Conservation (phyloP, 495 filamentous ascomycete genomes). For the Talaromyces stipitatus region DNA sequence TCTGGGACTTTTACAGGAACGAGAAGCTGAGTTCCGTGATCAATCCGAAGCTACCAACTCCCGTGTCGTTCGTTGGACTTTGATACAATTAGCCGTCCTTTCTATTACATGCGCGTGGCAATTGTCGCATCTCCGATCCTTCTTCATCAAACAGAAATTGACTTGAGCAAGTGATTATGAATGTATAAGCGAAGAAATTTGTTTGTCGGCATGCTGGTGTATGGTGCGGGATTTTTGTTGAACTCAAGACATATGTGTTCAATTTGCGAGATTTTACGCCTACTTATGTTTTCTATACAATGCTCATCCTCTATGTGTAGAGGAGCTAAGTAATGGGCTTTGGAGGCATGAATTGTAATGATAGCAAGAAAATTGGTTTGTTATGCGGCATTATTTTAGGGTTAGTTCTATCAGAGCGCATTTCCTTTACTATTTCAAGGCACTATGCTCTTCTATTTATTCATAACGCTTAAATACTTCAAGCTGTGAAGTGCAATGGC, state of each 20-base stretch:
- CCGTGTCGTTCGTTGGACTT: conserved; percentile 87
- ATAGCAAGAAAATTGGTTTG: background rate
- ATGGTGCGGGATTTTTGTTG: background rate
- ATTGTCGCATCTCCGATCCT: conserved; percentile 84
- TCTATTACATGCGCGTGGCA: conserved; percentile 95
- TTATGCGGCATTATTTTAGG: background rate
- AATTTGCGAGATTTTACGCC: background rate
- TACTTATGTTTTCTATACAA: background rate
- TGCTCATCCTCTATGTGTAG: background rate
- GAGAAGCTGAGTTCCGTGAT: conserved; percentile 95
- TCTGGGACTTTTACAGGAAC: conserved; percentile 54
- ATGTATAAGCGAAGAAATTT: background rate
- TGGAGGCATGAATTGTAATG: conserved; percentile 2
- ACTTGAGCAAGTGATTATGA: conserved; percentile 42
- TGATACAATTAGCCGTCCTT: conserved; percentile 83
- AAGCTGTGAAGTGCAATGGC: too few relatives aligned
- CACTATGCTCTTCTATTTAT: background rate
- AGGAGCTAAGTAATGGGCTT: background rate
- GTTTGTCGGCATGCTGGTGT: background rate
- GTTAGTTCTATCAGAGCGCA: background rate
- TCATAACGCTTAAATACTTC: too few relatives aligned
- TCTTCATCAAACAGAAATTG: conserved; percentile 99
- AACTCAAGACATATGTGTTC: background rate
- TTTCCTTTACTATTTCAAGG: background rate
- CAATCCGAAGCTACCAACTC: conserved; percentile 91